phyloP scores from a whole-genome alignment of 306 rosid genomes.

The Quercus robur region DNA sequence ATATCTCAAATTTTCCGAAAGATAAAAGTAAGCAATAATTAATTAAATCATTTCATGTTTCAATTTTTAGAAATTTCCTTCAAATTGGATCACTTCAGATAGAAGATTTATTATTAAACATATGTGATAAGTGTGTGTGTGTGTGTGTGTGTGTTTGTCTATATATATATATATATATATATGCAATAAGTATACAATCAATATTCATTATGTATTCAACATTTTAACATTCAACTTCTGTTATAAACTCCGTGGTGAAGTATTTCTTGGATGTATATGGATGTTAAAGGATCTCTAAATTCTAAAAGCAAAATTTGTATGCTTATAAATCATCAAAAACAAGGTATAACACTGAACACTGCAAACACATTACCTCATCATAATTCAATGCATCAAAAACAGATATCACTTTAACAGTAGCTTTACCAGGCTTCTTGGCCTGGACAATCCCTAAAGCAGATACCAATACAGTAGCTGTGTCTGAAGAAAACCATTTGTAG shows the following conservation, averaged over 20 bases:
- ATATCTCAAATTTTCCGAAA: slow-evolving; percentile 8
- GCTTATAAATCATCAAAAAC: not conserved
- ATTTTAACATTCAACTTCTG: not conserved
- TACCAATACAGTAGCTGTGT: slow-evolving; percentile 57
- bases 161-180: too few relatives aligned
- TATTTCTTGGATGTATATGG: not conserved
- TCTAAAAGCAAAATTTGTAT: not conserved
- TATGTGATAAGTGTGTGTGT: too few relatives aligned
- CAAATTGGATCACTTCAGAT: not conserved
- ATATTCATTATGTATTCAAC: not conserved
- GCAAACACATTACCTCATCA: slow-evolving; percentile 68
- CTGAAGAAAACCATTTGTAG: slow-evolving; percentile 86
- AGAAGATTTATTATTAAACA: not conserved
- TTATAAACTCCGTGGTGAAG: not conserved
- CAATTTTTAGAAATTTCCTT: not conserved
- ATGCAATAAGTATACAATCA: not conserved
- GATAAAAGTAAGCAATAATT: not conserved
- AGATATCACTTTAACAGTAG: slow-evolving; percentile 73
- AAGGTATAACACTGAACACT: not conserved
- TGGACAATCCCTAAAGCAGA: slow-evolving; percentile 83
- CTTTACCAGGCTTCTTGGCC: slow-evolving; percentile 88
- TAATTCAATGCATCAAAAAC: slow-evolving; percentile 64
- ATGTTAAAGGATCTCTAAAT: not conserved
- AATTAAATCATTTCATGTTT: not conserved
- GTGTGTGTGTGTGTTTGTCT: too few relatives aligned